These are phyloP conservation scores for Ogataea salicorniae DNA, from an alignment of 805 yeast genomes.

Conservation along the genomic window DNA sequence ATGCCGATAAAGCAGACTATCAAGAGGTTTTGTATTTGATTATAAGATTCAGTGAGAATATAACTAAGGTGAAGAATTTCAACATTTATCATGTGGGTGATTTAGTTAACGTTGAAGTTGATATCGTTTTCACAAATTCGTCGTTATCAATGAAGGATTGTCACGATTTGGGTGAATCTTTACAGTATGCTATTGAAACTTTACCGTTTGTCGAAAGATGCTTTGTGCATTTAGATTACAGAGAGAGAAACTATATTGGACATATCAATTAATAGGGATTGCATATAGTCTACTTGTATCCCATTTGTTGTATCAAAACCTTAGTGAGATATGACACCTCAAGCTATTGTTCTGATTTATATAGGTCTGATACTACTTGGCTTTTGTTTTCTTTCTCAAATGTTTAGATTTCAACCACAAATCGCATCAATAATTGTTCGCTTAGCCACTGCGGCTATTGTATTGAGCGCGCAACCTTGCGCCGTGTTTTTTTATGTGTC, in stretches of 20 bases:
- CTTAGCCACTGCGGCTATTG: no score
- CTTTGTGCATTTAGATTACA: slow-evolving; percentile 72
- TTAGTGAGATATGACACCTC: no score
- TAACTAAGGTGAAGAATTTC: slow-evolving; percentile 57
- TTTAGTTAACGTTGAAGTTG: slow-evolving; percentile 70
- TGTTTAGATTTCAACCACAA: no score
- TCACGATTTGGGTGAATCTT: slow-evolving; percentile 77
- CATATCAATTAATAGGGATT: slow-evolving; percentile 23
- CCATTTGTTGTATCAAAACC: not conserved
- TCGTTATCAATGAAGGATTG: slow-evolving; percentile 54
- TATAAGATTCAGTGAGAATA: slow-evolving; percentile 61
- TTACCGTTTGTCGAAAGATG: slow-evolving; percentile 76
- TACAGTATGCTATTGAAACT: slow-evolving; percentile 76
- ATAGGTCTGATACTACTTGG: no score
- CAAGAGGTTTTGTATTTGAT: slow-evolving; percentile 65
- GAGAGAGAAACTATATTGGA: slow-evolving; percentile 35
- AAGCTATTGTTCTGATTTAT: no score
- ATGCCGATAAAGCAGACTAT: slow-evolving; percentile 56
- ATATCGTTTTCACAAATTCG: slow-evolving; percentile 49
- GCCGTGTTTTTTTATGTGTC: no score
- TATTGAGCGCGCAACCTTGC: no score
- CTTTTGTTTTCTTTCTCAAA: no score
- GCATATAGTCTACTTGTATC: not conserved
- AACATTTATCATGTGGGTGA: slow-evolving; percentile 80
- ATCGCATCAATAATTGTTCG: no score